Evolutionary conservation across 352 stramenopile genomes (phyloP).

Genomic region (Phytopythium mirpurense): DNA sequence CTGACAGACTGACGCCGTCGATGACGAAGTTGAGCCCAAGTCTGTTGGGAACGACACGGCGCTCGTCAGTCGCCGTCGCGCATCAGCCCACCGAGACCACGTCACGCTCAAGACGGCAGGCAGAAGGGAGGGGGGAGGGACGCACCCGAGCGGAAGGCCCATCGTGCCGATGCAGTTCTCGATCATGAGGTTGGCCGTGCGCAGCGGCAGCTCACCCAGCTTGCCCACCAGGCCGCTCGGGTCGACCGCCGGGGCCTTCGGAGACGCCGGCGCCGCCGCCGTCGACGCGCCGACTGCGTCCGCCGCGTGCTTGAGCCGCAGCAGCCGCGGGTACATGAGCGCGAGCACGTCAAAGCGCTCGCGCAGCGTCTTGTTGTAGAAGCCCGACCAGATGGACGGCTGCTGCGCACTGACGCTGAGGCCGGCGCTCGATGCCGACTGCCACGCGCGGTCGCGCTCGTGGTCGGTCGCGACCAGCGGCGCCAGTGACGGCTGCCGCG

Average conservation of each 20-base stretch:
- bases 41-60: conserved; percentile 11
- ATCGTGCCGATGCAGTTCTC: conserved; percentile 88
- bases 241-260: not conserved
- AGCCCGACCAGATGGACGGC: conserved; percentile 82
- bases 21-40: conserved; percentile 86
- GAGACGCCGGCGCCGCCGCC: not conserved
- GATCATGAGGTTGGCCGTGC: conserved; percentile 85
- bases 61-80: not conserved
- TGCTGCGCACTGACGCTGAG: conserved; percentile 23
- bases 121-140: not conserved
- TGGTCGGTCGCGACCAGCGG: conserved; percentile 35
- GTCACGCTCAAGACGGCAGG: too few relatives aligned
- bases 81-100: too few relatives aligned
- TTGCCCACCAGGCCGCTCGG: conserved; percentile 29
- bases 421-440: conserved; percentile 10
- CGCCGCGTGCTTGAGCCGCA: conserved; percentile 31
- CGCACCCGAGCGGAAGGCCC: conserved; percentile 74
- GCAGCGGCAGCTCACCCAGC: conserved; percentile 67
- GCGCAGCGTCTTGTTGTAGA: conserved; percentile 87
- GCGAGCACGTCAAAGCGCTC: conserved; percentile 80
- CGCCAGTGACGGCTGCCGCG: conserved; percentile 19
- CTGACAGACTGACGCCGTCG: conserved; percentile 67
- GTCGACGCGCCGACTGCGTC: not conserved
- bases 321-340: conserved; percentile 76
- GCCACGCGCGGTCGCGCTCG: conserved; percentile 19